phyloP scores from a whole-genome alignment of 768 basidiomycete genomes.

The Pleurotus pulmonarius region DNA sequence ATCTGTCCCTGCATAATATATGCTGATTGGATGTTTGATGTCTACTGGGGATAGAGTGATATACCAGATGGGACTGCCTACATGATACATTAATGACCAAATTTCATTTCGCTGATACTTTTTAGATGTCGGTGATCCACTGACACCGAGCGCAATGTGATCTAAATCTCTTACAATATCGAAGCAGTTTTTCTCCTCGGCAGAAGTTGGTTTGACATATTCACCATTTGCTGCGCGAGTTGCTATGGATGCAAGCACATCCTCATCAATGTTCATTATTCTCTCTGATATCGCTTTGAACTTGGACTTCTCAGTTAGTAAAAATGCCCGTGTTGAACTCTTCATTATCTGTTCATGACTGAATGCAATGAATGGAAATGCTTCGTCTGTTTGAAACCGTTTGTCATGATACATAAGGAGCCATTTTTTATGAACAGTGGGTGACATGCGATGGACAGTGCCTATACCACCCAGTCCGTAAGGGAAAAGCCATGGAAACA shows the following conservation, averaged over 20 bases:
- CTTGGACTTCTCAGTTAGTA: slow-evolving; percentile 14
- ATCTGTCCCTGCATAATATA: slow-evolving; percentile 28
- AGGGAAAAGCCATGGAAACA: slow-evolving; percentile 39
- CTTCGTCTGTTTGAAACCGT: too few species aligned
- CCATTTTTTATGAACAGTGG: slow-evolving; percentile 18
- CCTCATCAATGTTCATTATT: slow-evolving; percentile 11
- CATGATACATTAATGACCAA: background rate
- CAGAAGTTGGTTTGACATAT: slow-evolving; percentile 11
- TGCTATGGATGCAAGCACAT: background rate
- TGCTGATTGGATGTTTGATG: slow-evolving; percentile 9
- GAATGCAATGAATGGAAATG: too few species aligned
- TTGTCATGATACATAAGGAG: slow-evolving; percentile 35
- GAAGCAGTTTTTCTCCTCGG: slow-evolving; percentile 16
- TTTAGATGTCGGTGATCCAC: slow-evolving; percentile 19
- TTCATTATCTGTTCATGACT: slow-evolving; percentile 22
- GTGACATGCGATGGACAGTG: slow-evolving; percentile 13
- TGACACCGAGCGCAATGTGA: slow-evolving; percentile 15
- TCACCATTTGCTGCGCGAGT: slow-evolving; percentile 1
- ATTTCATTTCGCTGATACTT: slow-evolving; percentile 11
- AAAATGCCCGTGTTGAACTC: slow-evolving; percentile 11
- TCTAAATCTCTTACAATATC: background rate
- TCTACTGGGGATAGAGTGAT: too few species aligned
- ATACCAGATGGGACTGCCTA: too few species aligned
- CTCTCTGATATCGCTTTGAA: slow-evolving; percentile 5
- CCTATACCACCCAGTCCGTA: slow-evolving; percentile 35